Conservation (phyloP, 1,284 basidiomycete species). For the Pseudozyma pruni region DNA sequence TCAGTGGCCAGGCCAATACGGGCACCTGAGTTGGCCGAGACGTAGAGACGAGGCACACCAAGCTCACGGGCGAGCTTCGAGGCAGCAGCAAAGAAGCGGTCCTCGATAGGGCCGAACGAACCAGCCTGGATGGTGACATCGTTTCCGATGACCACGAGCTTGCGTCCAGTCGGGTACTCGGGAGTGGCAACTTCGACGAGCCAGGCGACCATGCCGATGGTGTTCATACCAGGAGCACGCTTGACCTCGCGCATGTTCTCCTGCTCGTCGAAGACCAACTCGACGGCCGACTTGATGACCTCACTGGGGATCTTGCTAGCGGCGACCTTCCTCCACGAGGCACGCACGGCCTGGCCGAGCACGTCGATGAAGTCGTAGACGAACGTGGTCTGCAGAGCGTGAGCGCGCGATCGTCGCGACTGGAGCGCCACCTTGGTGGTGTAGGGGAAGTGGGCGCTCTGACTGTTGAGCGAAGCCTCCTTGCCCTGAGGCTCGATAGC, state of each 20-base stretch:
- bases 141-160: conserved; percentile 90
- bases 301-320: conserved; percentile 56
- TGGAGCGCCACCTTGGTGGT: conserved; percentile 98
- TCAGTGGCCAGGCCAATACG: conserved; percentile 96
- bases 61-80: conserved; percentile 89
- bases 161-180: conserved; percentile 89
- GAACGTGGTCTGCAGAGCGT: conserved; percentile 97
- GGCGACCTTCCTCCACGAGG: conserved; percentile 85
- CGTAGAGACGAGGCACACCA: conserved; percentile 92
- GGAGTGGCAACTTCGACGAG: conserved; percentile 92
- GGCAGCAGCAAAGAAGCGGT: conserved; percentile 94
- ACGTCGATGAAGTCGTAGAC: conserved; percentile 98
- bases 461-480: conserved; percentile 55
- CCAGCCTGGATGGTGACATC: conserved; percentile 99
- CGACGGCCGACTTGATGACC: conserved; percentile 70
- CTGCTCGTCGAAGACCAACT: conserved; percentile 83
- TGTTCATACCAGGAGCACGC: conserved; percentile 91
- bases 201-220: conserved; percentile 98
- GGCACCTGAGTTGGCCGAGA: conserved; percentile 98
- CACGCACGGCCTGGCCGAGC: conserved; percentile 94
- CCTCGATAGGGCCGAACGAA: conserved; percentile 94
- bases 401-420: conserved; percentile 98
- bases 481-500: conserved; percentile 69
- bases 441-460: conserved; percentile 73
- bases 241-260: conserved; percentile 88